phyloP scores from a whole-genome alignment of 441 rosid genomes.

The Bocquillonia castaneifolia region DNA sequence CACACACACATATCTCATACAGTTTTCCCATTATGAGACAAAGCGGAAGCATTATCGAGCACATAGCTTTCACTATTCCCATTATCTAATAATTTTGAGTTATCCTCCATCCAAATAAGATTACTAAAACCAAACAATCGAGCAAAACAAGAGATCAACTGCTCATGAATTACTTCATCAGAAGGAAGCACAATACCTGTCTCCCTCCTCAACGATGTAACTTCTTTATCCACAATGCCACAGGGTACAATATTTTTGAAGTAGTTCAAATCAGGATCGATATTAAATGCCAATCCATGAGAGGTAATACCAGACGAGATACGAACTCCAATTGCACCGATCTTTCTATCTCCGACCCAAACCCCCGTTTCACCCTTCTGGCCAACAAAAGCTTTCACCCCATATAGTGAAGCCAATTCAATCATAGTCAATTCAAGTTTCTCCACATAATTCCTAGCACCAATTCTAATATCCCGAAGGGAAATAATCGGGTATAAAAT shows the following conservation, averaged over 20 bases:
- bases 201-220: slow-evolving; percentile 80
- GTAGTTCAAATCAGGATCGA: slow-evolving; percentile 72
- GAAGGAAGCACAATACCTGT: slow-evolving; percentile 50
- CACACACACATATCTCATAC: too few relatives aligned
- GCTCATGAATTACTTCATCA: slow-evolving; percentile 68
- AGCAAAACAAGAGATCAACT: slow-evolving; percentile 71
- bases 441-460: slow-evolving; percentile 83
- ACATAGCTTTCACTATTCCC: slow-evolving; percentile 14
- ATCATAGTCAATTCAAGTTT: slow-evolving; percentile 74
- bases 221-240: slow-evolving; percentile 81
- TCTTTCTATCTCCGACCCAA: slow-evolving; percentile 87
- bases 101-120: slow-evolving; percentile 49
- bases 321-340: slow-evolving; percentile 86
- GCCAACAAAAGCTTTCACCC: slow-evolving; percentile 64
- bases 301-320: slow-evolving; percentile 74
- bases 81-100: slow-evolving; percentile 28
- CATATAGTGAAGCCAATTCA: slow-evolving; percentile 59
- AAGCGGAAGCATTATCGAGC: not conserved
- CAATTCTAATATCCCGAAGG: slow-evolving; percentile 62
- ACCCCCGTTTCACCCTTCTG: slow-evolving; percentile 73
- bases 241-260: slow-evolving; percentile 88
- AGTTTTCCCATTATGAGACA: slow-evolving; percentile 5
- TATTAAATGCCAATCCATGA: slow-evolving; percentile 85
- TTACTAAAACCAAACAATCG: slow-evolving; percentile 47
- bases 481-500: slow-evolving; percentile 73